Percentiles rank a stretch among this genome's conserved stretches.
Conservation (phyloP, 73 alveolate genomes). For the Diophrys sp. region DNA sequence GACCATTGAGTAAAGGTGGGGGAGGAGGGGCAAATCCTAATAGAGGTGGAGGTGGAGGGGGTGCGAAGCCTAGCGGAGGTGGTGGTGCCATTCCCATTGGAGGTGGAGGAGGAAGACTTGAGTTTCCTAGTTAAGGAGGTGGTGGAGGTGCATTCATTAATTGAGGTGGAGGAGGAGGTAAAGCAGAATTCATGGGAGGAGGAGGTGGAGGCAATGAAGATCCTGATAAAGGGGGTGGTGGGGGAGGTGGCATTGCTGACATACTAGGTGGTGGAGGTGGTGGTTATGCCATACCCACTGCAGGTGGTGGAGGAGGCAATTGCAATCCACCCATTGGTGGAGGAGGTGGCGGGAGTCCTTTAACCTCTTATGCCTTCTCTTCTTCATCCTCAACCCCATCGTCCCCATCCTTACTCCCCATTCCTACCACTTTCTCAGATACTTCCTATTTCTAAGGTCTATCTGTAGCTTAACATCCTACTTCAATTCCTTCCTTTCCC, state of each 20-base stretch:
- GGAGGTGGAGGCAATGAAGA: neutral
- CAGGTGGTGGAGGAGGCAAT: neutral
- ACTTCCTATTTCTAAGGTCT: no score
- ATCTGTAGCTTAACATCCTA: no score
- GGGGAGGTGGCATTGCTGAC: neutral
- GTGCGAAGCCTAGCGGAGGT: neutral
- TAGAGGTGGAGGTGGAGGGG: neutral
- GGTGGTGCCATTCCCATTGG: neutral
- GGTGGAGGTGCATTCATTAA: no score
- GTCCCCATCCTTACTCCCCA: no score
- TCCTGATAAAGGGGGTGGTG: neutral
- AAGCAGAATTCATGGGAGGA: neutral
- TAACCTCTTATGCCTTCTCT: neutral
- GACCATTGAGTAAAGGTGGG: neutral
- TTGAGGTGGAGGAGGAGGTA: neutral
- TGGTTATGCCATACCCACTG: no score
- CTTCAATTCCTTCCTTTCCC: no score
- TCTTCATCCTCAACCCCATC: neutral
- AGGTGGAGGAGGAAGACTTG: neutral
- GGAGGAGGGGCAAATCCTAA: neutral
- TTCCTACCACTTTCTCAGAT: no score
- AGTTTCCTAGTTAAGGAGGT: neutral
- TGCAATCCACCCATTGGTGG: neutral
- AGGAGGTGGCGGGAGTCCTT: conserved; percentile 3
- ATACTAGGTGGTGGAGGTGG: neutral